Conservation (phyloP, 2,329 filamentous ascomycete species). For the Aspergillus eucalypticola region DNA sequence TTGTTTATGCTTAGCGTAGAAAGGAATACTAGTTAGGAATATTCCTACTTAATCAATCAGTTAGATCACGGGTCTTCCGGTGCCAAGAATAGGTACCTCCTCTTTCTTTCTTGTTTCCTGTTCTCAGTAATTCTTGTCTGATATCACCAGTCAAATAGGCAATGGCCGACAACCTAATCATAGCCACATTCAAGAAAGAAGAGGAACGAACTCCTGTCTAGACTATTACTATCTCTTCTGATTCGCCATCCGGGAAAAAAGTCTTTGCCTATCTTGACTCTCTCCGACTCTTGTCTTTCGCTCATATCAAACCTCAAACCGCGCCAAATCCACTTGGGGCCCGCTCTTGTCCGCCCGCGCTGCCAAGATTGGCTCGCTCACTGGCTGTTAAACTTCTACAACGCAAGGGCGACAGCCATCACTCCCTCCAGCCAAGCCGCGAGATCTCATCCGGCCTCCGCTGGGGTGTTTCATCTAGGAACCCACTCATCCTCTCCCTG, state of each 20-base stretch:
- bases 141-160: neutral
- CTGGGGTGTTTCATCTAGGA: conserved; percentile 13
- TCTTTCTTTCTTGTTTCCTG: neutral
- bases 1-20: too few relatives aligned
- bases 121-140: neutral
- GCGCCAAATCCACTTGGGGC: conserved; percentile 5
- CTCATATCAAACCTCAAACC: neutral
- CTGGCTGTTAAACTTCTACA: too few relatives aligned
- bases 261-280: neutral
- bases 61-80: neutral
- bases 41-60: too few relatives aligned
- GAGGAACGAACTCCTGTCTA: too few relatives aligned
- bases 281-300: neutral
- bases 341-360: neutral
- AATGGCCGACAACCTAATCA: neutral
- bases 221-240: too few relatives aligned
- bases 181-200: too few relatives aligned
- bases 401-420: conserved; percentile 4
- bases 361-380: conserved; percentile 4
- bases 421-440: conserved; percentile 6
- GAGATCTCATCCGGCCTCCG: conserved; percentile 9
- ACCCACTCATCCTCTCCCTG: conserved; percentile 6
- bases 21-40: too few relatives aligned
- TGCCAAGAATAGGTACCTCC: neutral
- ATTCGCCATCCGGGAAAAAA: neutral